These are phyloP conservation scores for Domatiomyces globalis DNA, from an alignment of 2,329 filamentous ascomycete genomes.

Conservation along the genomic window DNA sequence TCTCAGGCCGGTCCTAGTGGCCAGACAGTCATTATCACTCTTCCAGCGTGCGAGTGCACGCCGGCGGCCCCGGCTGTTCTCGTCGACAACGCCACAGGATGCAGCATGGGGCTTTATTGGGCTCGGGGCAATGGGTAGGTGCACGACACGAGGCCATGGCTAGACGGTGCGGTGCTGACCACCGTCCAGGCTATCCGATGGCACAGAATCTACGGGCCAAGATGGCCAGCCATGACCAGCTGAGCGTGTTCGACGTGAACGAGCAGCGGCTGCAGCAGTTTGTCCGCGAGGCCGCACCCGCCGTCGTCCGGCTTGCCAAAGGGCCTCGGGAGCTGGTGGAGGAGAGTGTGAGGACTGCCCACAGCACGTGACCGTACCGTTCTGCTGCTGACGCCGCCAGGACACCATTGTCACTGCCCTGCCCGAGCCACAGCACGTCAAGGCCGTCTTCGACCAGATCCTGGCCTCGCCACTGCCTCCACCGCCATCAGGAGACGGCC, in stretches of 20 bases:
- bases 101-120: slow-evolving; percentile 47
- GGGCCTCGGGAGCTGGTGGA: slow-evolving; percentile 50
- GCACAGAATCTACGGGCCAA: slow-evolving; percentile 56
- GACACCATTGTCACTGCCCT: slow-evolving; percentile 78
- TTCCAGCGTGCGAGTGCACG: no score
- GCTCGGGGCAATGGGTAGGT: slow-evolving; percentile 46
- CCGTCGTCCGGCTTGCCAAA: slow-evolving; percentile 41
- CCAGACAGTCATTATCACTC: slow-evolving; percentile 4
- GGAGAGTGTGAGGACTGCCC: slow-evolving; percentile 42
- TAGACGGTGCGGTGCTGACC: slow-evolving; percentile 3
- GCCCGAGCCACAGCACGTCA: slow-evolving; percentile 78
- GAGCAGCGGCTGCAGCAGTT: slow-evolving; percentile 42
- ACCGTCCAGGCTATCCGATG: slow-evolving; percentile 51
- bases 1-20: slow-evolving; percentile 4
- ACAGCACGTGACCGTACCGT: background rate
- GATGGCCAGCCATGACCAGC: slow-evolving; percentile 46
- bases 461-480: slow-evolving; percentile 44
- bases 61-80: slow-evolving; percentile 26
- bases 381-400: slow-evolving; percentile 32
- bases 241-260: slow-evolving; percentile 55
- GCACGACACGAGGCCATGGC: background rate
- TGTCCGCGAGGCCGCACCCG: slow-evolving; percentile 36
- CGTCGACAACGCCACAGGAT: slow-evolving; percentile 30
- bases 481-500: slow-evolving; percentile 39
- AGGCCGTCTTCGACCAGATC: slow-evolving; percentile 65